phyloP scores from a whole-genome alignment of 2,329 filamentous ascomycete species.

The Apiospora arundinis region DNA sequence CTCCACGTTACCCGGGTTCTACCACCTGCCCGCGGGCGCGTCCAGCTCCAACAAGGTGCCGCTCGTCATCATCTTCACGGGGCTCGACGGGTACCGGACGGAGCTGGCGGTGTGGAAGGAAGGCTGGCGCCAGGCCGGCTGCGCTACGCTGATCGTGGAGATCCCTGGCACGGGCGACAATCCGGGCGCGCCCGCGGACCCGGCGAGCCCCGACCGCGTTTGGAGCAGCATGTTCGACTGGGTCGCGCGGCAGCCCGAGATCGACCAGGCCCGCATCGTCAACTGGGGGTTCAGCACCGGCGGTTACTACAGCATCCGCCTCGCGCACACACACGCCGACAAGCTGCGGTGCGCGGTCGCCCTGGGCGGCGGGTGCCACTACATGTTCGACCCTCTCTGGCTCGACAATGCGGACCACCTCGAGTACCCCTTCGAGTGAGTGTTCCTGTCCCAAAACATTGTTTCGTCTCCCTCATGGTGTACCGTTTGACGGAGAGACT shows the following conservation, averaged over 20 bases:
- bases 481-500: too few relatives aligned
- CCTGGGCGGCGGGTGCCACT: slow-evolving; percentile 61
- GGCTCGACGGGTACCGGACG: slow-evolving; percentile 40
- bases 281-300: slow-evolving; percentile 65
- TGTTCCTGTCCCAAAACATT: background rate
- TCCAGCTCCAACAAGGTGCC: slow-evolving; percentile 30
- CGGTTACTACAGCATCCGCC: slow-evolving; percentile 62
- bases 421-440: slow-evolving; percentile 65
- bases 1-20: slow-evolving; percentile 35
- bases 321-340: slow-evolving; percentile 63
- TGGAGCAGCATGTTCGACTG: slow-evolving; percentile 61
- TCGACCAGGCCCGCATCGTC: slow-evolving; percentile 54
- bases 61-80: slow-evolving; percentile 37
- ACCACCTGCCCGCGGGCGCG: slow-evolving; percentile 36
- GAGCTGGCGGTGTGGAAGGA: slow-evolving; percentile 43
- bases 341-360: slow-evolving; percentile 57
- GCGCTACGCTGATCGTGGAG: slow-evolving; percentile 58
- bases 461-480: background rate
- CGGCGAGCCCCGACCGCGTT: slow-evolving; percentile 56
- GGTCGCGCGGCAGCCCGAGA: slow-evolving; percentile 51
- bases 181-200: slow-evolving; percentile 53
- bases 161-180: slow-evolving; percentile 65
- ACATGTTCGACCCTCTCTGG: slow-evolving; percentile 63
- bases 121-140: slow-evolving; percentile 46
- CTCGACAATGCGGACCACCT: slow-evolving; percentile 59